Conservation (phyloP, 164 flowering plant genomes). For the Aristolochia fimbriata region DNA sequence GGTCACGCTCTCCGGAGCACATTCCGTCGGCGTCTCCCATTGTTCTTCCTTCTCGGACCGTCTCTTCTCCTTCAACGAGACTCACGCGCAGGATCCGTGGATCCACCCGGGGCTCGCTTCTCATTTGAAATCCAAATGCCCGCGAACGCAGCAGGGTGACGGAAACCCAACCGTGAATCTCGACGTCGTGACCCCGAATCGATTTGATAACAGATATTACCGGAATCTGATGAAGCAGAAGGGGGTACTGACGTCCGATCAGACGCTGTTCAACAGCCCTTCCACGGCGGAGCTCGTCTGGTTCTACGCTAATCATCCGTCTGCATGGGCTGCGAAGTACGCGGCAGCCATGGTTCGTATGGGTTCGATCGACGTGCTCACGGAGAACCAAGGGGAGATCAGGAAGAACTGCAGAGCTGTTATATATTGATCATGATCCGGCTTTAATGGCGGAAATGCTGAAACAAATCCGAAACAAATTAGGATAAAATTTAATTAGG, state of each 20-base stretch:
- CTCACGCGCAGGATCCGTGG: too few relatives aligned
- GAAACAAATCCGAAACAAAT: too few relatives aligned
- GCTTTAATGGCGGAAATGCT: too few relatives aligned
- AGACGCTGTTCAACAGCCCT: conserved; percentile 1
- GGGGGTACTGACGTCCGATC: conserved; percentile 8
- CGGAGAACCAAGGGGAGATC: conserved; percentile 2
- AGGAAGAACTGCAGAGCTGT: conserved; percentile 8
- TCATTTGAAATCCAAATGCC: conserved; percentile 3
- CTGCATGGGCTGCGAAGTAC: conserved; percentile 23
- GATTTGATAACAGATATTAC: conserved; percentile 2
- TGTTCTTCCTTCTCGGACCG: conserved; percentile 8
- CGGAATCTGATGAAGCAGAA: conserved; percentile 1
- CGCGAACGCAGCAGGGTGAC: neutral
- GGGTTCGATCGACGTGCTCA: conserved; percentile 6
- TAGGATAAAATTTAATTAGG: too few relatives aligned
- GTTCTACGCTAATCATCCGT: neutral
- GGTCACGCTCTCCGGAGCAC: conserved; percentile 13
- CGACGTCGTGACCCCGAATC: conserved; percentile 2
- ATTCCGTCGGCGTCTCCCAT: conserved; percentile 10
- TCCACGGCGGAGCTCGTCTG: conserved; percentile 2
- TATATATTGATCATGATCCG: conserved; percentile 2
- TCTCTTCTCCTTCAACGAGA: neutral
- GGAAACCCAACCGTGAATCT: conserved; percentile 5
- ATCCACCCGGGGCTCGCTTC: neutral
- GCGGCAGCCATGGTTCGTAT: conserved; percentile 8